phyloP scores from a whole-genome alignment of 2,329 filamentous ascomycete species.

The Clonostachys rosea region DNA sequence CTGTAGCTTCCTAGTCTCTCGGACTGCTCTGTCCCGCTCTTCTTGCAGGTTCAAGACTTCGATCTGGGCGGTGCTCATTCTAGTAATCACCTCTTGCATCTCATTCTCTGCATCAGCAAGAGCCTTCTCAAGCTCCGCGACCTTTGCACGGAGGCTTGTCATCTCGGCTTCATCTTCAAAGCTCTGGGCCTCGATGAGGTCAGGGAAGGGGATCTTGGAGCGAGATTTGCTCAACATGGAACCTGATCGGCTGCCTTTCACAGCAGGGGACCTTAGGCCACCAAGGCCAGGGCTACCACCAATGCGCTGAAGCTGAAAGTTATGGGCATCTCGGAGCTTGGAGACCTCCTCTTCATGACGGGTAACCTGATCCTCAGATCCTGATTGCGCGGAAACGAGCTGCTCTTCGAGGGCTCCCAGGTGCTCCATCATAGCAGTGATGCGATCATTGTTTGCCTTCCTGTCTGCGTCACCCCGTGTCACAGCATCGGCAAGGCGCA shows the following conservation, averaged over 20 bases:
- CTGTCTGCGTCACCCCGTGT: conserved; percentile 81
- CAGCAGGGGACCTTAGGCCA: conserved; percentile 22
- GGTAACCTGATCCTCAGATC: conserved; percentile 77
- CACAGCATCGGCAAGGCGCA: conserved; percentile 75
- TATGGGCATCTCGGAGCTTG: conserved; percentile 71
- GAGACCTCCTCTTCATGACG: conserved; percentile 84
- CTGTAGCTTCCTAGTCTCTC: conserved; percentile 66
- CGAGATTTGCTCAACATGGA: conserved; percentile 24
- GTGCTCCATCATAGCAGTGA: conserved; percentile 76
- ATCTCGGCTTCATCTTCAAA: conserved; percentile 72
- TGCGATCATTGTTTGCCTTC: conserved; percentile 72
- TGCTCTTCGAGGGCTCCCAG: conserved; percentile 81
- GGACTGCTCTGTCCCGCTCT: conserved; percentile 69
- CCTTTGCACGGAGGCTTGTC: conserved; percentile 69
- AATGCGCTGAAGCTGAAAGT: conserved; percentile 70
- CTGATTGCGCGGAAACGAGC: conserved; percentile 75
- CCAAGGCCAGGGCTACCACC: conserved; percentile 37
- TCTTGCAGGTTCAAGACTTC: conserved; percentile 77
- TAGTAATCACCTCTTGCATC: conserved; percentile 76
- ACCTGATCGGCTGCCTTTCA: conserved; percentile 20
- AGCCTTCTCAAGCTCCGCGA: conserved; percentile 81
- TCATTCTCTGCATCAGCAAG: conserved; percentile 55
- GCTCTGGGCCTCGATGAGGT: conserved; percentile 46
- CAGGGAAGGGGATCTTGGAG: conserved; percentile 24
- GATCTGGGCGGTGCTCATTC: conserved; percentile 78